phyloP scores from a whole-genome alignment of 441 rosid genomes.

The Erodium trifolium region DNA sequence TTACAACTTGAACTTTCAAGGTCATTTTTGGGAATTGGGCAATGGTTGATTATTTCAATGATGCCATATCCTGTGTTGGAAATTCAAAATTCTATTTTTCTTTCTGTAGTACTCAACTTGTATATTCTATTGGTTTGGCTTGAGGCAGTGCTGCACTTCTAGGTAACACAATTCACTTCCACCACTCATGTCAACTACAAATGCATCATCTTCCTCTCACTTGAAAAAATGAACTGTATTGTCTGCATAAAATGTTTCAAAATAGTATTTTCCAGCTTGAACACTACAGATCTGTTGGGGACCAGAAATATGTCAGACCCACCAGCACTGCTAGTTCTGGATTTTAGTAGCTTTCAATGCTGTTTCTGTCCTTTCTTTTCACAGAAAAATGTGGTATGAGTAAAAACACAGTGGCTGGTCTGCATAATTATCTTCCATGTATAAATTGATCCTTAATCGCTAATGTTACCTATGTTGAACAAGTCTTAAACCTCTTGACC shows the following conservation, averaged over 20 bases:
- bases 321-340: slow-evolving; percentile 5
- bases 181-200: slow-evolving; percentile 5
- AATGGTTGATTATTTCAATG: neutral
- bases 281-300: neutral
- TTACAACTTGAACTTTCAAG: neutral
- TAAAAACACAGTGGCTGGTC: slow-evolving; percentile 3
- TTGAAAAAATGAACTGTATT: neutral
- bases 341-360: slow-evolving; percentile 6
- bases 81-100: neutral
- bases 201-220: neutral
- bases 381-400: slow-evolving; percentile 1
- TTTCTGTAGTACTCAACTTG: neutral
- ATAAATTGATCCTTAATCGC: neutral
- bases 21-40: neutral
- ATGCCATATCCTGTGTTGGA: neutral
- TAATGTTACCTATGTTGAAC: neutral
- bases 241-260: neutral
- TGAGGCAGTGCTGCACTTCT: neutral
- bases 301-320: slow-evolving; percentile 8
- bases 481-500: neutral
- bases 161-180: neutral
- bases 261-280: slow-evolving; percentile 6
- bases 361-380: neutral
- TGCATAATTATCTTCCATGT: neutral
- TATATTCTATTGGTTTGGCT: neutral